A percentile compares a stretch with the other conserved stretches of the same genome.
These are phyloP conservation scores for Auriscalpium vulgare DNA, from an alignment of 768 basidiomycete genomes.

Conservation along the genomic window DNA sequence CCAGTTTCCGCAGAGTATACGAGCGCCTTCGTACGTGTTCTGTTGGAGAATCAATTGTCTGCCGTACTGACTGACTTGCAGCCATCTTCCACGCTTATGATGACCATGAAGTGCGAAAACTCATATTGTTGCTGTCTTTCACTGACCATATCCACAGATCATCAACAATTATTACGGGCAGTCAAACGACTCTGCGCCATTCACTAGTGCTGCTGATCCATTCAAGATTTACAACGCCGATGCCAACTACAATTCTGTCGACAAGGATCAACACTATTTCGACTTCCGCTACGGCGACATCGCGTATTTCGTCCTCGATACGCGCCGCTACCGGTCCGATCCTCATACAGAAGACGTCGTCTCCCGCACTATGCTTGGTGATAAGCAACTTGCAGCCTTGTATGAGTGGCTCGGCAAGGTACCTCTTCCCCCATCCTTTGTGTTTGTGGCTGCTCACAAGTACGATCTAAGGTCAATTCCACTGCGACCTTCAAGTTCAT, in stretches of 20 bases:
- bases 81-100: constrained; percentile 66
- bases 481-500: constrained; percentile 76
- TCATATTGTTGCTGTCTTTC: not conserved
- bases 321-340: constrained; percentile 47
- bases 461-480: constrained; percentile 42
- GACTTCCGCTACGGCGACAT: constrained; percentile 59
- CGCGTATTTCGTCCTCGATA: constrained; percentile 77
- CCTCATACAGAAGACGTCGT: constrained; percentile 28
- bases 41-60: not conserved
- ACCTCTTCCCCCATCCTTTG: constrained; percentile 4
- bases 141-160: constrained; percentile 30
- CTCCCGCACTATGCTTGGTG: constrained; percentile 62
- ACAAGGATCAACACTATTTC: constrained; percentile 42
- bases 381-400: constrained; percentile 50
- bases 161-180: constrained; percentile 61
- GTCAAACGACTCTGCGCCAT: constrained; percentile 46
- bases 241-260: constrained; percentile 50
- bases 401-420: constrained; percentile 56
- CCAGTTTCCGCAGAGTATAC: constrained; percentile 59
- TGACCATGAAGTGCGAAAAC: constrained; percentile 52
- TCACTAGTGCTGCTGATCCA: constrained; percentile 49
- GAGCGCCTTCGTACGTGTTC: constrained; percentile 55
- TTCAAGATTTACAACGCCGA: constrained; percentile 56
- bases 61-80: constrained; percentile 18
- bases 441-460: too few relatives aligned